Evolutionary conservation across 148 eudicot genomes (phyloP), one percentile per base, ranked within the genome.

Genomic region (Persicaria tinctoria): DNA sequence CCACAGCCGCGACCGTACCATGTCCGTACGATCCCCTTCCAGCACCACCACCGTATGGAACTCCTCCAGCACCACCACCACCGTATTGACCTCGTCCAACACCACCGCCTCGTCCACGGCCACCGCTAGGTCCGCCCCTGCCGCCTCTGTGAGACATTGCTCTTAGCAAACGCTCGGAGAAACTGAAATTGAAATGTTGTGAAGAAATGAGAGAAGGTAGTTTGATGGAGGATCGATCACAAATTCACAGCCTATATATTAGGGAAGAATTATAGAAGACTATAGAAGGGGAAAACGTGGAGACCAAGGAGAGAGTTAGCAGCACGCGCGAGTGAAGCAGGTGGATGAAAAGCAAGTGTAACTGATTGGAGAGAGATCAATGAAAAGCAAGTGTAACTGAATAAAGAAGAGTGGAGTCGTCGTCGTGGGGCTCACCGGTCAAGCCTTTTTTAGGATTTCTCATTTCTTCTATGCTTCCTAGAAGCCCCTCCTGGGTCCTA

Each of bases 21-120:
- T 51, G 46, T 23, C 72, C 75, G 57, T 20, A 48, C 74, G 74
- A 20, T 23, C 74, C 74, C 53, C 74, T n/a, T 3, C 75, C 56
- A 4, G 75, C 79, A 20, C 75, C 56, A 4, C 79, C 79, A 20
- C 63, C 56, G n/a, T 46, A 27, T 8, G 1, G 9, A 0, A 45
- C 53, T 12, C 56, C 13, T 77, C 59, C 16, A 7, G 23, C 70
- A 1, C 55, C 11, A 16, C 73, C 27, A 23, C 73, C 64, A 5
- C 75, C 71, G 48, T 60, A 50, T n/a, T 48, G 11, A 20, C 72
- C 76, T 13, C 72, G 32, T 0, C 77, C 47, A 8, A 48, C 75
- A 27, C 46, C 53, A 4, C 46, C 44, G n/a, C 54, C 49, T 2
- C 54, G 48, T 45, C 74, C 79, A 10, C 68, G 50, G 5, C 68